Percentiles rank a stretch among this genome's conserved stretches.
These are phyloP conservation scores for Trypanosoma rangeli DNA, from an alignment of 208 protist genomes.

Conservation along the genomic window DNA sequence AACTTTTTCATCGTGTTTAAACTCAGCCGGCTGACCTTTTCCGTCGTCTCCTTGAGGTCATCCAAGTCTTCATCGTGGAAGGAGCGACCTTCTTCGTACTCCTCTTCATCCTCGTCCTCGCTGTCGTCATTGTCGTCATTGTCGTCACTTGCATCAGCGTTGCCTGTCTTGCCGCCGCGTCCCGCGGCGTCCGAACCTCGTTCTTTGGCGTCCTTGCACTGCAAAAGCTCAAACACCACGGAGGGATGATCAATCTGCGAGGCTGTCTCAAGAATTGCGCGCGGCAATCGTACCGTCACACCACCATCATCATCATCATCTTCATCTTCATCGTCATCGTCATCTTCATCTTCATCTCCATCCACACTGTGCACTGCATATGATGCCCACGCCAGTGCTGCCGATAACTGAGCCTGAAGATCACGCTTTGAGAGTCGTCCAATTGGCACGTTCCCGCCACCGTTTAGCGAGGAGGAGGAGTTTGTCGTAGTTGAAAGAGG, in stretches of 20 bases:
- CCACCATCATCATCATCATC: background rate
- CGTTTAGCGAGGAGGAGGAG: slow-evolving; percentile 3
- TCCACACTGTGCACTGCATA: background rate
- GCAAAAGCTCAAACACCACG: slow-evolving; percentile 11
- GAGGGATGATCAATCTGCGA: background rate
- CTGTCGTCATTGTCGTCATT: background rate
- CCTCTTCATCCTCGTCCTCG: slow-evolving; percentile 3
- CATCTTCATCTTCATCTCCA: background rate
- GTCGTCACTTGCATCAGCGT: background rate
- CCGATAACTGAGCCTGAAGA: slow-evolving; percentile 8
- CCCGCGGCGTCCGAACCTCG: background rate
- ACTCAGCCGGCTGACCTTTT: slow-evolving; percentile 16
- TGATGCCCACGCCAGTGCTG: slow-evolving; percentile 5
- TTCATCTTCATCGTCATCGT: background rate
- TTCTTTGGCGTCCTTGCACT: background rate
- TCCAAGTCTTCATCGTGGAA: slow-evolving; percentile 18
- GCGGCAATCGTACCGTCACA: background rate
- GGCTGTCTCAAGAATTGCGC: slow-evolving; percentile 6
- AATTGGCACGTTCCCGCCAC: slow-evolving; percentile 5
- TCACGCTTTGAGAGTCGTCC: slow-evolving; percentile 8
- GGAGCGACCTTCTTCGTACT: slow-evolving; percentile 8
- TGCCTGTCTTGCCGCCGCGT: background rate
- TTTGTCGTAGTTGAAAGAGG: background rate
- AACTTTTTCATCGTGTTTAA: slow-evolving; percentile 18
- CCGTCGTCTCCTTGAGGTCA: slow-evolving; percentile 22